phyloP scores from a whole-genome alignment of 2,329 filamentous ascomycete species.

The Sclerotiophoma versabilis region DNA sequence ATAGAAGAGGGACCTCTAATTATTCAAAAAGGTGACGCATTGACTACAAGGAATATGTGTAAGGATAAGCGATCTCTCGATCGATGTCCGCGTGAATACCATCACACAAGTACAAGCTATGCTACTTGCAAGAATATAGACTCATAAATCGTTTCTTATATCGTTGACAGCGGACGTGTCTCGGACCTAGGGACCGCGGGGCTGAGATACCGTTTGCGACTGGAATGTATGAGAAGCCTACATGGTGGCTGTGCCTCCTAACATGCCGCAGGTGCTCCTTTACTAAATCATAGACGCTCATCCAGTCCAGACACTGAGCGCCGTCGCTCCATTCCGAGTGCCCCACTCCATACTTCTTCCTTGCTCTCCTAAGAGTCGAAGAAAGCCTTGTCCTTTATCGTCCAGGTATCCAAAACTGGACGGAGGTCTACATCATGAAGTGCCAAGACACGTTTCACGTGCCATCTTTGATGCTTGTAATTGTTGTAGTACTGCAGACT shows the following conservation, averaged over 20 bases:
- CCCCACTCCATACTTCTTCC: background rate
- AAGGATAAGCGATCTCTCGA: too few species aligned
- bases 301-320: background rate
- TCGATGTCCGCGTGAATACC: too few species aligned
- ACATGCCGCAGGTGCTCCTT: background rate
- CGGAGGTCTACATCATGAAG: background rate
- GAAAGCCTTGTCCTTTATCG: slow-evolving; percentile 5
- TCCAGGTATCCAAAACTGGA: background rate
- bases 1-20: too few species aligned
- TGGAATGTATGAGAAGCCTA: background rate
- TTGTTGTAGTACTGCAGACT: background rate
- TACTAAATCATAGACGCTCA: background rate
- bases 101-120: too few species aligned
- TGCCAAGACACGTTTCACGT: background rate
- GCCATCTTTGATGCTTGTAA: slow-evolving; percentile 3
- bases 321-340: background rate
- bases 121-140: too few species aligned
- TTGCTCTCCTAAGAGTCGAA: slow-evolving; percentile 11
- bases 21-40: too few species aligned
- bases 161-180: background rate
- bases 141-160: too few species aligned
- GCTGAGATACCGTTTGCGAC: background rate
- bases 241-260: background rate
- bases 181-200: background rate
- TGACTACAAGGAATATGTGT: too few species aligned